Percentiles rank a stretch among this genome's conserved stretches.
These are phyloP conservation scores for Rosa rugosa DNA, from an alignment of 306 rosid species.

Conservation along the genomic window DNA sequence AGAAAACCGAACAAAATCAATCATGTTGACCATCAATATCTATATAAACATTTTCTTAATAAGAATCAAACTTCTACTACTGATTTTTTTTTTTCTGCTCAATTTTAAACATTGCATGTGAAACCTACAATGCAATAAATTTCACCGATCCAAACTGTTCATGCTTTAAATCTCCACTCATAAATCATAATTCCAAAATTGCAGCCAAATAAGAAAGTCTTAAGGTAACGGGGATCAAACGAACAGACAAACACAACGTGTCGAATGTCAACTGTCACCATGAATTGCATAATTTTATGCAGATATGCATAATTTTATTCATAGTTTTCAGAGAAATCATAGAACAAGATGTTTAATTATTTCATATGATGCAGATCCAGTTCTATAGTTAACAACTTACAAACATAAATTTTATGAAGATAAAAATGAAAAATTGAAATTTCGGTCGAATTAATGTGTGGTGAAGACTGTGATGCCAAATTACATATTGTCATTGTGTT, in stretches of 20 bases:
- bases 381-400: not conserved
- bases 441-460: too few relatives aligned
- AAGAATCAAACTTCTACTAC: not conserved
- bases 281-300: not conserved
- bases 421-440: too few relatives aligned
- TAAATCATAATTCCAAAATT: not conserved
- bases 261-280: not conserved
- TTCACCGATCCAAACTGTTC: not conserved
- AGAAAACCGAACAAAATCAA: not conserved
- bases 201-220: conserved; percentile 2
- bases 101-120: not conserved
- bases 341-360: not conserved
- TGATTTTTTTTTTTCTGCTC: not conserved
- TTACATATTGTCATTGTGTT: too few relatives aligned
- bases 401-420: too few relatives aligned
- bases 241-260: not conserved
- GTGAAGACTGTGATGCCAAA: too few relatives aligned
- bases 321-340: not conserved
- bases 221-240: not conserved
- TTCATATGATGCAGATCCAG: not conserved
- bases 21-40: not conserved
- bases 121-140: not conserved
- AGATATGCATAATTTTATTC: not conserved
- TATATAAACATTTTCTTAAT: not conserved
- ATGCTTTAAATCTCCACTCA: not conserved